These are phyloP conservation scores for Chaetomium fimeti DNA, from an alignment of 495 filamentous ascomycete genomes.

Conservation along the genomic window DNA sequence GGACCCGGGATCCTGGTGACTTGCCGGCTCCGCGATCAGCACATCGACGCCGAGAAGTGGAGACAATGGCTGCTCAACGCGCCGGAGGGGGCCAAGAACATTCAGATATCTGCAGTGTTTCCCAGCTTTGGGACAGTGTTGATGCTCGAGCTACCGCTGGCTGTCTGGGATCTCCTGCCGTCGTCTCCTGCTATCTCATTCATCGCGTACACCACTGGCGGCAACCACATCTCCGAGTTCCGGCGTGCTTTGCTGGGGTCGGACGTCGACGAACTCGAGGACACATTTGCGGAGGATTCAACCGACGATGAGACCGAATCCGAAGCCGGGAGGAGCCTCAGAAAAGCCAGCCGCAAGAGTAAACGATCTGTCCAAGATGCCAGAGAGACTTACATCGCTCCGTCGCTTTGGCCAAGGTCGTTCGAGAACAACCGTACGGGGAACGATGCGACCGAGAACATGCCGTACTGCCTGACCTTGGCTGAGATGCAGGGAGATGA, in stretches of 20 bases:
- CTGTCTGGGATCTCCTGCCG: constrained; percentile 27
- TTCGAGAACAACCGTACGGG: background rate
- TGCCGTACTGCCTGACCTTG: constrained; percentile 13
- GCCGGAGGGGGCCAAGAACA: constrained; percentile 6
- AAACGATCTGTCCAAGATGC: background rate
- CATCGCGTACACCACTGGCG: constrained; percentile 12
- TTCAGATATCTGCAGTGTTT: constrained; percentile 20
- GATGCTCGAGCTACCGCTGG: constrained; percentile 22
- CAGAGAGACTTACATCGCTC: background rate
- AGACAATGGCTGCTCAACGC: constrained; percentile 19
- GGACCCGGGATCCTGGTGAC: constrained; percentile 11
- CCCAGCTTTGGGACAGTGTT: constrained; percentile 18
- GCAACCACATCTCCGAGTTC: constrained; percentile 8
- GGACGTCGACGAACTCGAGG: background rate
- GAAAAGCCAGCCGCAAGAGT: background rate
- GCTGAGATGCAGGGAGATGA: constrained; percentile 16
- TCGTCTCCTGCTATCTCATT: constrained; percentile 13
- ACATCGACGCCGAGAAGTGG: constrained; percentile 15
- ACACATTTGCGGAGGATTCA: background rate
- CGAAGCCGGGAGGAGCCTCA: background rate
- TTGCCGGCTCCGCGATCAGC: background rate
- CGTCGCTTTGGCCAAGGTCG: background rate
- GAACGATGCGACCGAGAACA: constrained; percentile 8
- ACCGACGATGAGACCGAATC: background rate
- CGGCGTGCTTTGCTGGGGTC: constrained; percentile 8